Conservation (phyloP, 805 yeast genomes). For the Barnettozyma populi region DNA sequence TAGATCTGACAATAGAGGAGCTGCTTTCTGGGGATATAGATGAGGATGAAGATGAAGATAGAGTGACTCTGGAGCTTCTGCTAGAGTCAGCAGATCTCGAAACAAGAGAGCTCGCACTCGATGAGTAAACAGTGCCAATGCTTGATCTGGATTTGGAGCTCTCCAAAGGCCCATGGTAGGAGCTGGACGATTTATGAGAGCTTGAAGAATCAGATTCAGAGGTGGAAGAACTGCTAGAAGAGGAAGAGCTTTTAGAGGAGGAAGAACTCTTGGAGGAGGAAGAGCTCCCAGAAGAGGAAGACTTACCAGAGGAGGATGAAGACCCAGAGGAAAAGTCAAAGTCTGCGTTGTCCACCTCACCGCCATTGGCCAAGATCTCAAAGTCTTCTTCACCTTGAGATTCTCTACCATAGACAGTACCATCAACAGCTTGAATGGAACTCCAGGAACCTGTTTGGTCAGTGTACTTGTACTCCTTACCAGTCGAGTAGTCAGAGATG, state of each 20-base stretch:
- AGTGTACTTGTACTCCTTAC: constrained; percentile 48
- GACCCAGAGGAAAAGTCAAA: not conserved
- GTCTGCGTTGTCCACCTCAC: constrained; percentile 17
- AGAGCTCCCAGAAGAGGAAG: not conserved
- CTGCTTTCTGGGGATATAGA: constrained; percentile 6
- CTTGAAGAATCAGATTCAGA: constrained; percentile 5
- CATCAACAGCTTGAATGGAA: constrained; percentile 52
- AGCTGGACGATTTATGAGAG: not conserved
- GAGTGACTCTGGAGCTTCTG: not conserved
- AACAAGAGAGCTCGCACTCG: constrained; percentile 7
- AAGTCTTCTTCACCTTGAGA: constrained; percentile 41
- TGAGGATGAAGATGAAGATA: constrained; percentile 7
- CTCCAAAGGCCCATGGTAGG: constrained; percentile 1
- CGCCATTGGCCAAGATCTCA: constrained; percentile 31
- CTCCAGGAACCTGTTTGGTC: constrained; percentile 54
- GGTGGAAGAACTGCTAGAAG: not conserved
- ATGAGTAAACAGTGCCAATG: constrained; percentile 5
- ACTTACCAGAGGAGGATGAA: not conserved
- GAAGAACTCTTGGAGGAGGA: not conserved
- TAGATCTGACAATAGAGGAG: not conserved
- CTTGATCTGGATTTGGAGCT: constrained; percentile 7
- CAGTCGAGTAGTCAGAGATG: constrained; percentile 69
- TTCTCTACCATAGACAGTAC: constrained; percentile 56
- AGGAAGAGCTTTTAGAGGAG: not conserved
- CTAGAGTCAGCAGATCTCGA: constrained; percentile 10